Base-by-base conservation (phyloP, 192 early-diverging fungal genomes). In the Entomortierella beljakovae region DNA sequence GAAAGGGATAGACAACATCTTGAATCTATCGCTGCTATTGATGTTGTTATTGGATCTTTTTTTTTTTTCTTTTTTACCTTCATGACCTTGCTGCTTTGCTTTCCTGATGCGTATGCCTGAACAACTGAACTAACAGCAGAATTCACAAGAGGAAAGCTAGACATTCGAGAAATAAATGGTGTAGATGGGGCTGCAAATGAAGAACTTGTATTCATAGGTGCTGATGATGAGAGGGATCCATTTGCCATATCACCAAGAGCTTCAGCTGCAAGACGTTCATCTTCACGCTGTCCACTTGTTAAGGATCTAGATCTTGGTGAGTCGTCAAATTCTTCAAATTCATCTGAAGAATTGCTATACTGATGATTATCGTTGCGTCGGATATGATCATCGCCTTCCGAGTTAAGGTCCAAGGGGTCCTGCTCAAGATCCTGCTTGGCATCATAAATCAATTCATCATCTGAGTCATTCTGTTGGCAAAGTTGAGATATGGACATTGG, bases 81-180 rank as follows among this genome's bases (percentile, higher is more conserved):
- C 68, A 79, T 65, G 48, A 79, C 66, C 56, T 79, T 69, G 75
- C 66, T 79, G 62, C 60, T 79, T 22, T 79, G 75, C 68, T 92
- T 91, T 8, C 92, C 90, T 10, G 86, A 85, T 61, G 90, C 91
- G 65, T 97, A 97, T 8, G 89, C 91, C 22, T 85, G 85, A 23
- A 95, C 61, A 1, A 90, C 90, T 7, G 88, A 88, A 64, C 89
- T 93, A 26, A 97, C 92, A 22, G 91, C 90, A 11, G 88, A 88
- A 62, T 90, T 93, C 28, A 97, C 92, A 20, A 97, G 62, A 11
- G 94, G 94, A 50, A 94, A 85, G 63, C 82, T 90, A 52, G 92
- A 91, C 58, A 97, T 90, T 40, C 94, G 87, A 67, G 87, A 86
- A 61, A 97, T 90, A 51, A 97, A 94, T 23, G 75, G 75, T 6